phyloP scores from a whole-genome alignment of 179 eudicot genomes.

The Patellifolia procumbens region DNA sequence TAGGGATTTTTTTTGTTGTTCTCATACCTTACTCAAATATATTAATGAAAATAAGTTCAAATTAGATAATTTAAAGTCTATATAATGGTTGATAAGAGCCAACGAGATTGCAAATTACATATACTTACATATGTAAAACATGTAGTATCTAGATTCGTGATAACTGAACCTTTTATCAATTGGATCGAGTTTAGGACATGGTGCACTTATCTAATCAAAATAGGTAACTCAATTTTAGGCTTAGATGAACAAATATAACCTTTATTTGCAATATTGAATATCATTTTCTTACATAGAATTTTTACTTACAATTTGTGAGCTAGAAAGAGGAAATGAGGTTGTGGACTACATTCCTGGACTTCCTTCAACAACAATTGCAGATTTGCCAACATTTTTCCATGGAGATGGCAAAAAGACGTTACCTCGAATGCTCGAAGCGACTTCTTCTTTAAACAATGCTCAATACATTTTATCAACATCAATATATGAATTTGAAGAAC shows the following conservation, averaged over 20 bases:
- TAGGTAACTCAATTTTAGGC: too few relatives aligned
- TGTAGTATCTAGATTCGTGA: too few relatives aligned
- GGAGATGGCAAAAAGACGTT: slow-evolving; percentile 28
- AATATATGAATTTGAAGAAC: slow-evolving; percentile 50
- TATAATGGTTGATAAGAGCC: too few relatives aligned
- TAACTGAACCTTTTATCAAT: too few relatives aligned
- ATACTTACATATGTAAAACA: too few relatives aligned
- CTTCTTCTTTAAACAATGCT: slow-evolving; percentile 29
- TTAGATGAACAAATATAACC: not conserved
- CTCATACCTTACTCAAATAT: too few relatives aligned
- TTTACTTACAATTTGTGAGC: not conserved
- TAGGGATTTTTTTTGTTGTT: too few relatives aligned
- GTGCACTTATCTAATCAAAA: too few relatives aligned
- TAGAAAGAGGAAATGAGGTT: slow-evolving; percentile 40
- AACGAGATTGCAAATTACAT: too few relatives aligned
- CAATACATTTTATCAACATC: slow-evolving; percentile 51
- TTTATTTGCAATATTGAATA: not conserved
- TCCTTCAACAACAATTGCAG: slow-evolving; percentile 41
- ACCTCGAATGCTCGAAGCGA: slow-evolving; percentile 12
- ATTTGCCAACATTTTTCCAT: slow-evolving; percentile 43
- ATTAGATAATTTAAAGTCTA: too few relatives aligned
- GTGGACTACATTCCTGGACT: slow-evolving; percentile 69
- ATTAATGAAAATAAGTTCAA: too few relatives aligned
- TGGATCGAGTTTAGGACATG: too few relatives aligned
- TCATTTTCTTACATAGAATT: not conserved